Percentiles rank a stretch among this genome's conserved stretches.
Evolutionary conservation across 306 rosid species (phyloP).

Genomic region (Vigna reflexopilosa): DNA sequence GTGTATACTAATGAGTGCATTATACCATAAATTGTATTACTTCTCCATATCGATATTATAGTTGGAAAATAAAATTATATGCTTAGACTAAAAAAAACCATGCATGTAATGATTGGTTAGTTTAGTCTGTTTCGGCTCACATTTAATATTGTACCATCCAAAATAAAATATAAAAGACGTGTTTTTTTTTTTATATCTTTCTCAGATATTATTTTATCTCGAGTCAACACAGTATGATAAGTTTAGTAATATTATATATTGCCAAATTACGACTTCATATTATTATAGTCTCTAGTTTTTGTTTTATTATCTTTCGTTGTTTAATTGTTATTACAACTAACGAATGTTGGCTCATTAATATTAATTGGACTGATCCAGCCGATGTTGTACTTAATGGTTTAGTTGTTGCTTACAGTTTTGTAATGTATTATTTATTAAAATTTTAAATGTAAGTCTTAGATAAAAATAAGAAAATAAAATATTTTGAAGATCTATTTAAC

Average conservation of each 20-base stretch:
- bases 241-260: conserved; percentile 1
- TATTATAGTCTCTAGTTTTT: neutral
- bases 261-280: neutral
- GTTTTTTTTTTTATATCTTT: neutral
- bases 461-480: too few species aligned
- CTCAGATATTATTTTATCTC: neutral
- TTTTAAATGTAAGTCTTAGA: too few species aligned
- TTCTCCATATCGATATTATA: too few species aligned
- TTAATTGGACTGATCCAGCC: neutral
- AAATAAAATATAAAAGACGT: neutral
- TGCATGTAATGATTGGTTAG: neutral
- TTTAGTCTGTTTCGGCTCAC: neutral
- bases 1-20: too few species aligned
- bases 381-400: neutral
- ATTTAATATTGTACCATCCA: neutral
- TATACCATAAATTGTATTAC: too few species aligned
- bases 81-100: too few species aligned
- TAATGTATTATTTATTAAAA: too few species aligned
- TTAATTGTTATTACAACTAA: neutral
- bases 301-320: neutral
- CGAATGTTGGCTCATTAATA: neutral
- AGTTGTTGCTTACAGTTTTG: neutral
- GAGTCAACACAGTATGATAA: neutral
- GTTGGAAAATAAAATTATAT: too few species aligned
- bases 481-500: too few species aligned